These are phyloP conservation scores for Naganishia friedmannii DNA, from an alignment of 768 basidiomycete genomes.

Conservation along the genomic window DNA sequence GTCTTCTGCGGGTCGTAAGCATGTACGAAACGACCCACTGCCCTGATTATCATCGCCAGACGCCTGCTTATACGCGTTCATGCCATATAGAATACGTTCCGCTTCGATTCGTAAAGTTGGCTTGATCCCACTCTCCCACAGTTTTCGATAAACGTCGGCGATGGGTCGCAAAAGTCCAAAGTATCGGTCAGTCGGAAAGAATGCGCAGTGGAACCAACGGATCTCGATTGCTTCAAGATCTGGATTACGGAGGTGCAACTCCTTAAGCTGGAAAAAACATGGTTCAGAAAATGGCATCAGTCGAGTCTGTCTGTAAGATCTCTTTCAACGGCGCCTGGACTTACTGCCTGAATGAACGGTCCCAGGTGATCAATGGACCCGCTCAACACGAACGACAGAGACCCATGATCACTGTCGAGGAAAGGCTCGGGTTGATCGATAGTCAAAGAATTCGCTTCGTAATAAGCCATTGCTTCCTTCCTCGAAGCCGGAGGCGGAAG, in stretches of 20 bases:
- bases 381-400: neutral
- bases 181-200: no score
- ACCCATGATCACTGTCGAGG: neutral
- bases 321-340: neutral
- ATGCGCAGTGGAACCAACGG: no score
- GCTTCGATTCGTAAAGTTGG: no score
- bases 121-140: no score
- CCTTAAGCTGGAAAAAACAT: neutral
- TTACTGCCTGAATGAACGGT: neutral
- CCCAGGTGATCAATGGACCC: neutral
- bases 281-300: neutral
- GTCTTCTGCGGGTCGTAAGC: neutral
- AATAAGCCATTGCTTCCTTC: neutral
- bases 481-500: neutral
- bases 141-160: no score
- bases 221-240: no score
- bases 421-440: neutral
- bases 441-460: no score
- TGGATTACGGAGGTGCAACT: neutral
- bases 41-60: neutral
- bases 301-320: neutral
- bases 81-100: no score
- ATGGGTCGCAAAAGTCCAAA: no score
- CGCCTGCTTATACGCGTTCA: neutral
- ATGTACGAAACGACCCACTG: neutral